phyloP scores from a whole-genome alignment of 768 basidiomycete genomes.

The Kwoniella sp. region DNA sequence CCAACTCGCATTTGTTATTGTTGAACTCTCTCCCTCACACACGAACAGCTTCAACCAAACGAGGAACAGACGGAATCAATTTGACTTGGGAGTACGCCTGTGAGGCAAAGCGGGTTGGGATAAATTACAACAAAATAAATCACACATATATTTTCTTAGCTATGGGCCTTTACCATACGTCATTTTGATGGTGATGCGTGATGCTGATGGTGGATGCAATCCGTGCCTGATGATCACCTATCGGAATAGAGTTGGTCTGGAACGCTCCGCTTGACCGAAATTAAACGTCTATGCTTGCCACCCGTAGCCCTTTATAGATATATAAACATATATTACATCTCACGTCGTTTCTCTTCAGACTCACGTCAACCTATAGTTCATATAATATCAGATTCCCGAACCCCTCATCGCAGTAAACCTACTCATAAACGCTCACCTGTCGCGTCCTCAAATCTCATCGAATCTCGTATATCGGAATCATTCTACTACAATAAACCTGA shows the following conservation, averaged over 20 bases:
- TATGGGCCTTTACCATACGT: slow-evolving; percentile 9
- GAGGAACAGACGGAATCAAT: slow-evolving; percentile 4
- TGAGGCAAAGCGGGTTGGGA: not conserved
- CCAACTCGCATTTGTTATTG: not conserved
- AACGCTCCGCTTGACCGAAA: not conserved
- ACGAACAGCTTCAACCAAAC: too few relatives aligned
- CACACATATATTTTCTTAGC: too few relatives aligned
- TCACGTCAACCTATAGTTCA: too few relatives aligned
- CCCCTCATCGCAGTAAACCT: too few relatives aligned
- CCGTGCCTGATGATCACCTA: slow-evolving; percentile 18
- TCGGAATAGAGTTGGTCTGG: not conserved
- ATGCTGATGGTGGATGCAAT: too few relatives aligned
- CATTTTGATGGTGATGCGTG: not conserved
- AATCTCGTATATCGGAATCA: too few relatives aligned
- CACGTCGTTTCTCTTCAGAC: too few relatives aligned
- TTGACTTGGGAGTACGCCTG: too few relatives aligned
- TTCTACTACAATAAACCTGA: too few relatives aligned
- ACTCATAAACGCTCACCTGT: too few relatives aligned
- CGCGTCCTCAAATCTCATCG: too few relatives aligned
- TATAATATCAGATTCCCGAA: too few relatives aligned
- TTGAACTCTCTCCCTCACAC: not conserved
- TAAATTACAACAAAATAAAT: not conserved
- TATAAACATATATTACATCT: not conserved
- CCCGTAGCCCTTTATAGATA: not conserved
- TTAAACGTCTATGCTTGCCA: not conserved